Evolutionary conservation across 495 filamentous ascomycete species (phyloP).

Genomic region (Xylaria longipes): DNA sequence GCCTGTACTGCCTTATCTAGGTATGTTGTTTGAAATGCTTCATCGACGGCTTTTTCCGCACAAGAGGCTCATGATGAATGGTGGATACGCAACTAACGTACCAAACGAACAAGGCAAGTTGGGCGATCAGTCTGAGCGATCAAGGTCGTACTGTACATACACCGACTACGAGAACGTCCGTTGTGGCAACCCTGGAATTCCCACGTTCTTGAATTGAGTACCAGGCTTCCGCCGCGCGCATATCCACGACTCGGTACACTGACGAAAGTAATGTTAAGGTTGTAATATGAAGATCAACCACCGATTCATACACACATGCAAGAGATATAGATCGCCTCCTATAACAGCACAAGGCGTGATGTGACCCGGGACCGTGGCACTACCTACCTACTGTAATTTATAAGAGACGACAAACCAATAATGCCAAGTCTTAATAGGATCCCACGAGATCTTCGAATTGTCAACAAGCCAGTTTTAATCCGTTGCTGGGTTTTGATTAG

Average conservation of each 20-base stretch:
- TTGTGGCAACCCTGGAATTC: slow-evolving; percentile 8
- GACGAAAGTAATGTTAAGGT: neutral
- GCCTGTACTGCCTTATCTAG: neutral
- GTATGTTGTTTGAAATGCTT: neutral
- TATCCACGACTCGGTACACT: slow-evolving; percentile 3
- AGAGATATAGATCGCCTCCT: neutral
- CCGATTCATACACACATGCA: neutral
- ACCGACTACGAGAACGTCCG: neutral
- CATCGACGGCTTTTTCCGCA: neutral
- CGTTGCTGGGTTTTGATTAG: neutral
- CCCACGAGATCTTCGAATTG: neutral
- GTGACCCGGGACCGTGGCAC: neutral
- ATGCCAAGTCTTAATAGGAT: slow-evolving; percentile 2
- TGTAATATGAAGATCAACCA: neutral
- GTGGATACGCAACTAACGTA: neutral
- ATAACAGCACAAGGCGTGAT: neutral
- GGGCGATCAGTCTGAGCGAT: neutral
- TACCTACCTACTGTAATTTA: neutral
- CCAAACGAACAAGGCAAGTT: neutral
- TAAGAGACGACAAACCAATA: neutral
- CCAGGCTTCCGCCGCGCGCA: neutral
- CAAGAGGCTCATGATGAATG: neutral
- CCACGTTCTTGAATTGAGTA: neutral
- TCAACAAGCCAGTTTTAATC: neutral
- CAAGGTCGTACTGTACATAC: slow-evolving; percentile 1